Evolutionary conservation across 768 basidiomycete species (phyloP), one percentile per base, ranked within the genome.

Genomic region (Mycena venus): DNA sequence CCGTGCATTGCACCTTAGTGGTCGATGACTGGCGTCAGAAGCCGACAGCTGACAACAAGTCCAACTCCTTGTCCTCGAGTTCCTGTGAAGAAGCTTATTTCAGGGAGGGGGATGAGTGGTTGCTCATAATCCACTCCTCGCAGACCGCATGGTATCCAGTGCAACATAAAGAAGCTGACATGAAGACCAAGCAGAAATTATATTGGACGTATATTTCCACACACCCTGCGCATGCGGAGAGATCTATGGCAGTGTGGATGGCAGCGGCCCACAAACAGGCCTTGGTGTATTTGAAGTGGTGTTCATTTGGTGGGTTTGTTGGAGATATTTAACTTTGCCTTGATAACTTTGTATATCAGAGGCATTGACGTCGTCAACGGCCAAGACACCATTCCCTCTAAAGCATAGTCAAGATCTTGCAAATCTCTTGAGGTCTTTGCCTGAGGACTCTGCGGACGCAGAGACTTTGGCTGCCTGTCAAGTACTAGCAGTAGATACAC

Each of bases 381-480:
- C 69, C 25, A 70, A 63, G 25, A 63, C 53, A 8, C 60, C 69
- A 34, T 70, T 70, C 49, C 51, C 69, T 5, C 36, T 70, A n/a
- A 70, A 70, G 14, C 47, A 70, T n/a, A 70, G 69, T 15, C 60
- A 70, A 42, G 60, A 63, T 14, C 69, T 70, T 2, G 27, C 60
- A 34, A 62, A 47, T 23, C 40, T 70, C 12, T 40, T 70, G 36
- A n/a, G 9, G 42, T 62, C 69, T 17, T 36, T 70, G 60, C 7
- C 4, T 19, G 34, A 42, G 51, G 25, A 51, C 17, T 21, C 53
- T 15, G 14, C 31, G 53, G 29, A 12, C 8, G 38, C 21, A 14
- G 31, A 69, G 23, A 15, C 29, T 56, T 23, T 10, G 47, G 17
- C 15, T 3, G 31, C 23, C 53, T 15, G 31, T 4, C 11, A 32